Evolutionary conservation across 257 asterid species (phyloP), one percentile per base, ranked within the genome.

Genomic region (Solanum peruvianum): DNA sequence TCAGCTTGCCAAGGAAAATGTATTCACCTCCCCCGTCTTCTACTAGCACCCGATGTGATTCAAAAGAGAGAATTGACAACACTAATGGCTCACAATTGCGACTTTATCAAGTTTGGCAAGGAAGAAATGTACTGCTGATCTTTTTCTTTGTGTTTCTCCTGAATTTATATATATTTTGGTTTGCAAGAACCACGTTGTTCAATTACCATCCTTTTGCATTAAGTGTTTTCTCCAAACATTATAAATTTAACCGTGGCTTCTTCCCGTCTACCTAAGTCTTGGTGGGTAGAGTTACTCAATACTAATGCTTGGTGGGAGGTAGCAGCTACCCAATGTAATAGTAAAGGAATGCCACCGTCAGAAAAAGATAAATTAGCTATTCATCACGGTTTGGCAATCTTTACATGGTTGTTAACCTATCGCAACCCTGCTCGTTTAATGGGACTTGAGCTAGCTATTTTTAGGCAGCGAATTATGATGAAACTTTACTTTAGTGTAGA

Each of bases 61-160:
- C 89, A 33, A 86, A 87, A 70, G 45, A 47, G 58, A 66, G 80
- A 56, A 49, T 58, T 49, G 85, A 45, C 84, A 89, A 80, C 84
- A 64, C 83, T 13, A 84, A 87, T 87, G 90, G 82, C 77, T 70
- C 89, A 66, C 88, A 85, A 15, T 64, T 86, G 11, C 95, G 91
- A 42, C 82, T 91, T 2, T 91, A 91, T 88, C 93, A 93, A 91
- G 86, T 87, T 67, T 91, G 95, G 95, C 89, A 89, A 89, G 95
- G 95, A 84, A 90, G 92, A 85, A 93, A 93, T 87, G 95, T 93
- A 88, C 52, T 49, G 85, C 4, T n/a, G 92, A 75, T 11, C 44
- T 5, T 15, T 42, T 77, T 4, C 70, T 41, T 21, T 45, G 66
- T 81, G 13, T 10, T 71, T 67, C 27, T 78, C 8, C 33, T 45